These are phyloP conservation scores for Rhodamnia rubescens DNA, from an alignment of 345 rosid genomes.

Conservation along the genomic window DNA sequence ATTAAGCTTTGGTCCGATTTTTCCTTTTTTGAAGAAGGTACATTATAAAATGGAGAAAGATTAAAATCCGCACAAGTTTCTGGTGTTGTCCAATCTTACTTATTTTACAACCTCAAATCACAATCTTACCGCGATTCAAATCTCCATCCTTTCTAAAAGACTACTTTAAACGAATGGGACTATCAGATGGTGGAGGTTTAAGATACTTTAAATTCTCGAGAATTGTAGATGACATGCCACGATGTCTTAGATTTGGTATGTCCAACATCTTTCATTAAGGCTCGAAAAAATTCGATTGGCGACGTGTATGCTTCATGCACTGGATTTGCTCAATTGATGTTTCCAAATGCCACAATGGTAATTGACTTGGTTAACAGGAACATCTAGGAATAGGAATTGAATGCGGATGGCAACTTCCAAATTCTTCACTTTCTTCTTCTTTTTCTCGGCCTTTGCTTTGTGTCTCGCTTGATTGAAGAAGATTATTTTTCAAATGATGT, in stretches of 20 bases:
- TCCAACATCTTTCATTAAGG: neutral
- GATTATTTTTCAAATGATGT: neutral
- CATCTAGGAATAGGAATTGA: neutral
- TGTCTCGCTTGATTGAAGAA: neutral
- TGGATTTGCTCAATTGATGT: too few relatives aligned
- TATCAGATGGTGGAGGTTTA: accelerated
- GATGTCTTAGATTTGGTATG: neutral
- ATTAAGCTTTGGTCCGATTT: neutral
- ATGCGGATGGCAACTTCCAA: neutral
- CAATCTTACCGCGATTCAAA: neutral
- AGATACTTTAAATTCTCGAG: neutral
- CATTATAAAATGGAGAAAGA: neutral
- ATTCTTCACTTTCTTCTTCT: neutral
- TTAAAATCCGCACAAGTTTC: neutral
- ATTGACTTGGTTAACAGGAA: neutral
- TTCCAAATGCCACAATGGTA: neutral
- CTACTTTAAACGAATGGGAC: too few relatives aligned
- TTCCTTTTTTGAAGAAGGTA: neutral
- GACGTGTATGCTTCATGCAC: neutral
- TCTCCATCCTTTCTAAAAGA: neutral
- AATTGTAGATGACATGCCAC: neutral
- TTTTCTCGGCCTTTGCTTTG: neutral
- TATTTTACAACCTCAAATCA: neutral
- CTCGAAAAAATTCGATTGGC: neutral
- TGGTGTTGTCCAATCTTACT: neutral